A percentile compares a stretch with the other conserved stretches of the same genome.
Conservation (phyloP, 2,329 filamentous ascomycete genomes). For the Orbilia blumenaviensis region DNA sequence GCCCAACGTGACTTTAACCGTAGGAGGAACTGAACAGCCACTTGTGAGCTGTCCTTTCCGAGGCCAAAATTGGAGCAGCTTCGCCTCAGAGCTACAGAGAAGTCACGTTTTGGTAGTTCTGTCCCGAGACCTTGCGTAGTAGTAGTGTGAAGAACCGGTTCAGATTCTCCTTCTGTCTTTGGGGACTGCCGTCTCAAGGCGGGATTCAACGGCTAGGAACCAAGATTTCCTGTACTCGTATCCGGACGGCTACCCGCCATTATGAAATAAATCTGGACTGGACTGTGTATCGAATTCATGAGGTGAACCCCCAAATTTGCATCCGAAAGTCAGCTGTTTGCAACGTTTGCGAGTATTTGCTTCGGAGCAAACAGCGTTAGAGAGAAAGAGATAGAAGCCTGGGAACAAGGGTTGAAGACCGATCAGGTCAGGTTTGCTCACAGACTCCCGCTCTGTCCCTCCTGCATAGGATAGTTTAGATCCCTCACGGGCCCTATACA, state of each 20-base stretch:
- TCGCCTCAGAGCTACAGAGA: constrained; percentile 42
- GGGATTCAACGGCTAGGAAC: constrained; percentile 43
- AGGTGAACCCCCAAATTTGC: constrained; percentile 21
- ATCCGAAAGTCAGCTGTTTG: constrained; percentile 17
- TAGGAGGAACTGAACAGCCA: constrained; percentile 42
- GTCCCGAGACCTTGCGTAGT: constrained; percentile 37
- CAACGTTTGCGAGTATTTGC: constrained; percentile 13
- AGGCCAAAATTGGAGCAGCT: constrained; percentile 43
- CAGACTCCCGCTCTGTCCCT: constrained; percentile 44
- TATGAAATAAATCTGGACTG: too few species aligned
- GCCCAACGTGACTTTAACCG: constrained; percentile 52
- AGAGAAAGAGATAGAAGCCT: constrained; percentile 9
- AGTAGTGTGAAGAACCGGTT: background rate
- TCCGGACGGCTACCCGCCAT: constrained; percentile 20
- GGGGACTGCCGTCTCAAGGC: constrained; percentile 4
- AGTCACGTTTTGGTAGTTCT: constrained; percentile 40
- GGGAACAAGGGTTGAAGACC: constrained; percentile 43
- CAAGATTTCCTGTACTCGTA: constrained; percentile 33
- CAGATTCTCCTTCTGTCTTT: constrained; percentile 1
- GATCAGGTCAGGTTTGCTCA: constrained; percentile 40
- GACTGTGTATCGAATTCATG: constrained; percentile 43
- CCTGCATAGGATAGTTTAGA: constrained; percentile 17
- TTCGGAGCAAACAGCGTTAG: constrained; percentile 48
- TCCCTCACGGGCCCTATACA: background rate
- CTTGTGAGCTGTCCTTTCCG: constrained; percentile 43